A percentile compares a stretch with the other conserved stretches of the same genome.
phyloP scores from a whole-genome alignment of 495 filamentous ascomycete species.

The Lasiosphaeris hirsuta region DNA sequence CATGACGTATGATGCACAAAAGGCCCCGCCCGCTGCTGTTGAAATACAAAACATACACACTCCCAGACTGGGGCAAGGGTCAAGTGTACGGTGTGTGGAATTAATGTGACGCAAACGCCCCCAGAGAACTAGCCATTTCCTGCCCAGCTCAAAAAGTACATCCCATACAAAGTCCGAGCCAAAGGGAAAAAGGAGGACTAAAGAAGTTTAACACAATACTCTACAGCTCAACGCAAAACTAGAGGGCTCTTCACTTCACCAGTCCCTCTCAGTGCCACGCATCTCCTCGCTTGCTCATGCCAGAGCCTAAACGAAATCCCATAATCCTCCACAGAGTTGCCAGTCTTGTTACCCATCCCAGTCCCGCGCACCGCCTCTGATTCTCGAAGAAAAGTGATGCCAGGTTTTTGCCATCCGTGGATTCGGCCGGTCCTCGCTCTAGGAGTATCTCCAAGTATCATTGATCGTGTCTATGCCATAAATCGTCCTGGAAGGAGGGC shows the following conservation, averaged over 20 bases:
- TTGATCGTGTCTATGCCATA: conserved; percentile 33
- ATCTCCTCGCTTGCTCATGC: background rate
- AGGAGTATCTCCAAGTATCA: conserved; percentile 6
- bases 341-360: conserved; percentile 14
- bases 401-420: conserved; percentile 10
- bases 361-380: background rate
- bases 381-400: background rate
- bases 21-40: background rate
- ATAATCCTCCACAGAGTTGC: conserved; percentile 1
- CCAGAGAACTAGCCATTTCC: background rate
- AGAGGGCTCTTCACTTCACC: background rate
- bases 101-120: conserved; percentile 1
- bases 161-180: background rate
- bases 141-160: conserved; percentile 4
- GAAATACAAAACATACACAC: background rate
- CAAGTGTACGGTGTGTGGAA: background rate
- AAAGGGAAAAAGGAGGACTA: background rate
- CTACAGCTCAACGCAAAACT: background rate
- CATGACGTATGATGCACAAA: too few relatives aligned
- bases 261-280: background rate
- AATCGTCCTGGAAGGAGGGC: conserved; percentile 26
- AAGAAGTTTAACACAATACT: background rate
- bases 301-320: background rate
- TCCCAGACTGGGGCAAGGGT: background rate
- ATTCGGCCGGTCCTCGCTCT: conserved; percentile 9